Conservation (phyloP, 495 filamentous ascomycete genomes). For the Aspergillus taichungensis region DNA sequence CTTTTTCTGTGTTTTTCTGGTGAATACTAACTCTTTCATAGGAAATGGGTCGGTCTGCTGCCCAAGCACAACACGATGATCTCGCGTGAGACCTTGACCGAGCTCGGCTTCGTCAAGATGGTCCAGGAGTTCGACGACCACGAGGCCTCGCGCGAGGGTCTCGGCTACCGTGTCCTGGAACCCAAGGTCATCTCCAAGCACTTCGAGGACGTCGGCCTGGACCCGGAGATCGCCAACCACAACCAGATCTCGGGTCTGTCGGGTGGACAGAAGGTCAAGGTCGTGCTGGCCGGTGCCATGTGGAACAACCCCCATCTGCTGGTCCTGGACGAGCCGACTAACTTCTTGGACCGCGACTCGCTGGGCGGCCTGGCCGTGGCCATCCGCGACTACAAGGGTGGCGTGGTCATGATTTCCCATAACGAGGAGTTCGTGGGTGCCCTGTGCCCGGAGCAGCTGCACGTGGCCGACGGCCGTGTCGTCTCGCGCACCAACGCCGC, state of each 20-base stretch:
- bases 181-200: constrained; percentile 94
- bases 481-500: constrained; percentile 70
- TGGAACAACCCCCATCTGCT: constrained; percentile 98
- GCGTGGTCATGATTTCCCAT: constrained; percentile 98
- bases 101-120: constrained; percentile 82
- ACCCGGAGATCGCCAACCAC: constrained; percentile 97
- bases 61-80: constrained; percentile 91
- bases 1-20: no score
- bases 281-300: constrained; percentile 95
- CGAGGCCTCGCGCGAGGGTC: constrained; percentile 92
- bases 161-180: constrained; percentile 86
- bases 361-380: constrained; percentile 92
- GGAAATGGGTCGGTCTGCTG: constrained; percentile 79
- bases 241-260: constrained; percentile 96
- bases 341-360: constrained; percentile 97
- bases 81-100: constrained; percentile 82
- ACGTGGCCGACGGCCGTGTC: constrained; percentile 80
- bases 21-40: constrained; percentile 13
- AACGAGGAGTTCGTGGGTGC: constrained; percentile 98
- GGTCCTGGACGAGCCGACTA: constrained; percentile 97
- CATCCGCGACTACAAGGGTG: constrained; percentile 94
- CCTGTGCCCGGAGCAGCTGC: constrained; percentile 89
- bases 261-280: constrained; percentile 99
- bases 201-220: constrained; percentile 92
- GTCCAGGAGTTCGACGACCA: constrained; percentile 98